Evolutionary conservation across 192 early-diverging fungal genomes (phyloP).

Genomic region (Funneliformis mosseae): DNA sequence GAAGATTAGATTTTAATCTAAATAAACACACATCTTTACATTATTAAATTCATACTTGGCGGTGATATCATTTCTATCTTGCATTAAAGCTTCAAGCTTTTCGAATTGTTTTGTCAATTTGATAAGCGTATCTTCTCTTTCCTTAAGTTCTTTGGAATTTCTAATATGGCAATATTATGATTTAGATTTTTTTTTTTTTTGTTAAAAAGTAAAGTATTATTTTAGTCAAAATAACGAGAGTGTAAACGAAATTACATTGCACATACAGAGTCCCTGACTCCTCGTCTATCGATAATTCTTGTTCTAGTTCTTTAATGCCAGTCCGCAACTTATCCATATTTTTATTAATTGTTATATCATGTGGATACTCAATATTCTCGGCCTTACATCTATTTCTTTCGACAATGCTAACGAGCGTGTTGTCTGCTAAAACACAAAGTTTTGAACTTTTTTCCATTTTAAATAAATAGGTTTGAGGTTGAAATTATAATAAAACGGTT

Average conservation of each 20-base stretch:
- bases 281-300: constrained; percentile 58
- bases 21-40: constrained; percentile 26
- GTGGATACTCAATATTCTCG: constrained; percentile 53
- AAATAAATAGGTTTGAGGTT: background rate
- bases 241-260: background rate
- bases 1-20: background rate
- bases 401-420: constrained; percentile 54
- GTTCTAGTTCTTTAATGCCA: constrained; percentile 58
- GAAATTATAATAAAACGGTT: too few relatives aligned
- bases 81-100: constrained; percentile 53
- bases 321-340: constrained; percentile 53
- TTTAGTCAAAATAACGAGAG: background rate
- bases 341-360: constrained; percentile 56
- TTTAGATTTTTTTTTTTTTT: background rate
- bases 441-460: constrained; percentile 37
- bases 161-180: constrained; percentile 26
- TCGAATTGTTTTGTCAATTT: constrained; percentile 64
- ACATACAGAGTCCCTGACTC: constrained; percentile 54
- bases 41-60: constrained; percentile 41
- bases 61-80: constrained; percentile 47
- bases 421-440: constrained; percentile 58
- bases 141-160: constrained; percentile 49
- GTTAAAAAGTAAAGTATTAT: background rate
- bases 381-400: constrained; percentile 59
- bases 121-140: constrained; percentile 68